Percentiles rank a stretch among this genome's conserved stretches.
phyloP scores from a whole-genome alignment of 2,329 filamentous ascomycete species.

The Beauveria caledonica region DNA sequence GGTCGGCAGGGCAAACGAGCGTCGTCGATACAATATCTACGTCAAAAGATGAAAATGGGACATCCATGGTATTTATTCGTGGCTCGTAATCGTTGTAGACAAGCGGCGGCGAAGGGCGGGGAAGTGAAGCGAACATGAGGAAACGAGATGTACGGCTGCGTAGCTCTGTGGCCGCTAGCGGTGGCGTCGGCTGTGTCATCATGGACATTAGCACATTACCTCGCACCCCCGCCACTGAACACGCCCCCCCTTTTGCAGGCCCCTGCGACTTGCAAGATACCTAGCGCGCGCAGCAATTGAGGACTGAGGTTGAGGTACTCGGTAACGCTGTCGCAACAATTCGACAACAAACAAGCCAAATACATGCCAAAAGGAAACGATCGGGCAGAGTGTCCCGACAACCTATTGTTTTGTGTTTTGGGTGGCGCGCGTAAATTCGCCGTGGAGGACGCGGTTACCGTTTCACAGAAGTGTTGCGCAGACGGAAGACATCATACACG shows the following conservation, averaged over 20 bases:
- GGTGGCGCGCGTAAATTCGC: not conserved
- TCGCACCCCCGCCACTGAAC: not conserved
- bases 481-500: not conserved
- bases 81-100: not conserved
- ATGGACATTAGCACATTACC: not conserved
- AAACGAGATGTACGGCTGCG: not conserved
- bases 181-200: slow-evolving; percentile 9
- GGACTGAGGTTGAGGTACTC: not conserved
- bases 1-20: not conserved
- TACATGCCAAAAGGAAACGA: not conserved
- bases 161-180: not conserved
- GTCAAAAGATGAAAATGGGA: not conserved
- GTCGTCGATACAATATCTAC: not conserved
- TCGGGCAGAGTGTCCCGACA: not conserved
- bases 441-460: not conserved
- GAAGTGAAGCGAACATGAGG: not conserved
- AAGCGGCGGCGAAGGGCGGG: not conserved
- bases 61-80: not conserved
- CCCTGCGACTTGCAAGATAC: slow-evolving; percentile 9
- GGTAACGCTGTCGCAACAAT: not conserved
- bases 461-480: not conserved
- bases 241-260: not conserved
- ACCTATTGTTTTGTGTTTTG: not conserved
- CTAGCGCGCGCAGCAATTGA: not conserved
- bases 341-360: not conserved